Base-by-base conservation (phyloP, 805 yeast genomes). In the Jamesozyma jinghongensis region DNA sequence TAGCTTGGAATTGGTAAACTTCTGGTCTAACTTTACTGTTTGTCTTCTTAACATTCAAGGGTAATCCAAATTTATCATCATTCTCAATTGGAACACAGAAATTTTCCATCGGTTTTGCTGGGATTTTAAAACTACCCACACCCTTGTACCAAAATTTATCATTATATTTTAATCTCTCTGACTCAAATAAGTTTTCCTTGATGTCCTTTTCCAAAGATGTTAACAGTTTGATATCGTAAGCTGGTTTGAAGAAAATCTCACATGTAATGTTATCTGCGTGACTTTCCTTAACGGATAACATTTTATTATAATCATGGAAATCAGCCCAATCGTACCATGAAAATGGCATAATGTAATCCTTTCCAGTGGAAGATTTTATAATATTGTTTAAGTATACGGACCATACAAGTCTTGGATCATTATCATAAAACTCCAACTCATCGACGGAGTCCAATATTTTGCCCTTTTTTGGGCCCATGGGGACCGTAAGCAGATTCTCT, bases 261-360 rank as follows among this genome's bases (percentile, higher is more conserved):
- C 65, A 60, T 14, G 37, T 30, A 0, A 55, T 19, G 4, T 33
- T 20, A 17, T 25, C 38, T 12, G 47, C 40, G 26, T 38, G 30
- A 2, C 50, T 49, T 13, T 51, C 42, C 35, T 41, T 41, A 2
- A 48, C 28, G 3, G 62, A 43, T 3, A 66, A 44, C 19, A 68
- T 52, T 32, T 66, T 62, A 48, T 73, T 66, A 38, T 67, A 57
- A 8, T 53, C 51, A 0, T 70, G 62, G 49, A 73, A 57, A 48
- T 74, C 75, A 0, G 66, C 66, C 77, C 79, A 75, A 47, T 76
- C 81, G 37, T 69, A 70, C 81, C 81, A 76, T 38, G 74, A 74
- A 48, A 75, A 74, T 0, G 74, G 72, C 1, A 75, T 47, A 2
- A 49, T 43, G 1, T 18, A 18, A 14, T 37, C 34, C 5, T 37